A percentile compares a stretch with the other conserved stretches of the same genome.
Evolutionary conservation across 2,329 filamentous ascomycete species (phyloP).

Genomic region (Ustulina deusta): DNA sequence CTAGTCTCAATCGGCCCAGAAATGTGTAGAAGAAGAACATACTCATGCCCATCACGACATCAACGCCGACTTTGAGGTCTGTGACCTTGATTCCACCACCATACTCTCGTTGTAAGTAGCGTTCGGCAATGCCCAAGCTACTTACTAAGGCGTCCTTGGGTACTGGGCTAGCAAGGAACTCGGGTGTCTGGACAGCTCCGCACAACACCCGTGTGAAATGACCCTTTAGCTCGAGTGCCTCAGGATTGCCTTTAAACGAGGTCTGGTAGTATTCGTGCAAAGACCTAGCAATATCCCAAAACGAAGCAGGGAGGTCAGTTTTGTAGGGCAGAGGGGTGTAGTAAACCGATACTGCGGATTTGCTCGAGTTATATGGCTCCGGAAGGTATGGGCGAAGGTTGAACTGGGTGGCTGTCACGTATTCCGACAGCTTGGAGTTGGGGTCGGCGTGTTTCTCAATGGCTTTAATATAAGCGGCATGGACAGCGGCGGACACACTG

Average conservation of each 20-base stretch:
- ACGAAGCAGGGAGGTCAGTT: constrained; percentile 36
- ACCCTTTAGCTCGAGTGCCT: constrained; percentile 40
- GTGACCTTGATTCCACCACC: constrained; percentile 39
- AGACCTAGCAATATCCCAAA: constrained; percentile 37
- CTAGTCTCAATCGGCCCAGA: constrained; percentile 42
- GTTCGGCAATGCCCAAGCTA: constrained; percentile 44
- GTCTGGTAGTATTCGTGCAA: constrained; percentile 39
- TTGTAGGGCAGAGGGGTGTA: constrained; percentile 39
- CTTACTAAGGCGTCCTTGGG: constrained; percentile 46
- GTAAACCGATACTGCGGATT: constrained; percentile 39
- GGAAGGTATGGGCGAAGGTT: constrained; percentile 47
- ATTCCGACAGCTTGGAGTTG: constrained; percentile 39
- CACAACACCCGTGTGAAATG: constrained; percentile 40
- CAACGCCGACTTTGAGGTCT: constrained; percentile 43
- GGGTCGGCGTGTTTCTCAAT: constrained; percentile 42
- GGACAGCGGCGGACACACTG: constrained; percentile 33
- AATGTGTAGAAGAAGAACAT: constrained; percentile 47
- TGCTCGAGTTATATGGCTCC: constrained; percentile 41
- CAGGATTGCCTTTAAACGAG: constrained; percentile 37
- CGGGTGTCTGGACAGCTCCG: constrained; percentile 40
- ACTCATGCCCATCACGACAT: constrained; percentile 46
- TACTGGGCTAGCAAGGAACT: constrained; percentile 41
- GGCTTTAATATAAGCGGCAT: constrained; percentile 41
- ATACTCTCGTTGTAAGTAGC: constrained; percentile 40
- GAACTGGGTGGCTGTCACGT: constrained; percentile 45